A percentile compares a stretch with the other conserved stretches of the same genome.
These are phyloP conservation scores for Sarocladium kiliense DNA, from an alignment of 2,329 filamentous ascomycete genomes.

Conservation along the genomic window DNA sequence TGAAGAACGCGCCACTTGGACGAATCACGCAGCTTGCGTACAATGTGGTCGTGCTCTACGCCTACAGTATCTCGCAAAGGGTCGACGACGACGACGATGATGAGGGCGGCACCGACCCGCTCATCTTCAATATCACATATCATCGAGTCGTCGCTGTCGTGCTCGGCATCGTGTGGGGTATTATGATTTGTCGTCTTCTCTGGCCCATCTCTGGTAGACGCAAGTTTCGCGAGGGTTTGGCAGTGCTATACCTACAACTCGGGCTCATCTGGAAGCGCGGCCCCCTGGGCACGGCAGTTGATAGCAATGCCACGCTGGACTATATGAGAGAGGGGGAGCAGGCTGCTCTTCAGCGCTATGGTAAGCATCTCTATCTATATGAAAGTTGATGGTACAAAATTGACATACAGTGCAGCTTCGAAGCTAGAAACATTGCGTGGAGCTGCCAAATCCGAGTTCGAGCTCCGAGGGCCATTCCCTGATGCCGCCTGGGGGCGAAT, in stretches of 20 bases:
- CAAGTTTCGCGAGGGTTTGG: slow-evolving; percentile 85
- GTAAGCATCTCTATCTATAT: slow-evolving; percentile 19
- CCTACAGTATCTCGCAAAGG: slow-evolving; percentile 78
- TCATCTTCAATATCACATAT: slow-evolving; percentile 81
- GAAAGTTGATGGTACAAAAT: slow-evolving; percentile 12
- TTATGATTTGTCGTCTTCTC: slow-evolving; percentile 81
- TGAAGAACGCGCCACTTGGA: slow-evolving; percentile 81
- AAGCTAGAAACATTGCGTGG: slow-evolving; percentile 69
- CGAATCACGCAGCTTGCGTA: slow-evolving; percentile 94
- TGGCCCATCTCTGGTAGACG: slow-evolving; percentile 89
- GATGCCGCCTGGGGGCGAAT: slow-evolving; percentile 67
- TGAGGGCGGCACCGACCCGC: slow-evolving; percentile 76
- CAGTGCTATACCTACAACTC: slow-evolving; percentile 90
- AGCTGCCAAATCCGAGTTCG: slow-evolving; percentile 79
- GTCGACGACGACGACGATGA: slow-evolving; percentile 82
- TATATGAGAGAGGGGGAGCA: slow-evolving; percentile 91
- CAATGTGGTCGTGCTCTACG: slow-evolving; percentile 91
- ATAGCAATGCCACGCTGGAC: slow-evolving; percentile 50
- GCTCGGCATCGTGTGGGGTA: slow-evolving; percentile 83
- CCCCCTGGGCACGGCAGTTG: slow-evolving; percentile 69
- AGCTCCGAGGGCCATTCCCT: slow-evolving; percentile 83
- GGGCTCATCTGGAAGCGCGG: slow-evolving; percentile 95
- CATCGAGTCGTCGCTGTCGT: slow-evolving; percentile 86
- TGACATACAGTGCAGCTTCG: slow-evolving; percentile 35
- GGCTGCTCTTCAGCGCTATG: slow-evolving; percentile 76